phyloP scores from a whole-genome alignment of 495 filamentous ascomycete species.

The Mytilinidion resinicola region DNA sequence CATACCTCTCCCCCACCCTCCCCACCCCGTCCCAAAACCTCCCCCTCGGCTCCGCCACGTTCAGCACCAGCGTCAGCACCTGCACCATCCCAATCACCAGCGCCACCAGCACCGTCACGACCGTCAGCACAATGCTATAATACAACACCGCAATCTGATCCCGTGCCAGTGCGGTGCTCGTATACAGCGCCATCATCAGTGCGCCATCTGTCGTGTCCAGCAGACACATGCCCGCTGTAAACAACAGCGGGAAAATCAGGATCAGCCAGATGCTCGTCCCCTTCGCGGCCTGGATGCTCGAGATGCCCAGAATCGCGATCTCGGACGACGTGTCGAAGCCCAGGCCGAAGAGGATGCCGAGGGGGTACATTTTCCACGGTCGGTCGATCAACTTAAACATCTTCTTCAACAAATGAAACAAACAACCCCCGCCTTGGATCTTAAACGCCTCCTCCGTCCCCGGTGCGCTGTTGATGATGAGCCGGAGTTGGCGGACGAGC shows the following conservation, averaged over 20 bases:
- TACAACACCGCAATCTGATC: conserved; percentile 85
- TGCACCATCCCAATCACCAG: conserved; percentile 81
- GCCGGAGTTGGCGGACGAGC: conserved; percentile 60
- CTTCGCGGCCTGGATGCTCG: conserved; percentile 72
- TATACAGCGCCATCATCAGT: conserved; percentile 92
- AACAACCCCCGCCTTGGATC: conserved; percentile 69
- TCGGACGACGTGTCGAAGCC: conserved; percentile 96
- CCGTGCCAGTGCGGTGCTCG: conserved; percentile 61
- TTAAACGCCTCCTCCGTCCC: conserved; percentile 55
- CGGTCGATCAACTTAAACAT: conserved; percentile 78
- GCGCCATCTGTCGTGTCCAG: conserved; percentile 87
- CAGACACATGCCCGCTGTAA: conserved; percentile 92
- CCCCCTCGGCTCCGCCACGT: conserved; percentile 65
- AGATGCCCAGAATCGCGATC: conserved; percentile 85
- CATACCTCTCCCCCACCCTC: conserved; percentile 70
- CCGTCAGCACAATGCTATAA: conserved; percentile 86
- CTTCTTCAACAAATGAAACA: conserved; percentile 64
- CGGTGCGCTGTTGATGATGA: conserved; percentile 41
- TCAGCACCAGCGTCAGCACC: conserved; percentile 65
- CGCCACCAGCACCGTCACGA: conserved; percentile 81
- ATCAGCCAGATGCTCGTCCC: conserved; percentile 93
- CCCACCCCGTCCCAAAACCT: conserved; percentile 82
- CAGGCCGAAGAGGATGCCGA: conserved; percentile 84
- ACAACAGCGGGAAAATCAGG: conserved; percentile 82
- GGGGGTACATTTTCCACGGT: conserved; percentile 96